Evolutionary conservation across 805 yeast genomes (phyloP), one percentile per base, ranked within the genome.

Genomic region (Brettanomyces sp.): DNA sequence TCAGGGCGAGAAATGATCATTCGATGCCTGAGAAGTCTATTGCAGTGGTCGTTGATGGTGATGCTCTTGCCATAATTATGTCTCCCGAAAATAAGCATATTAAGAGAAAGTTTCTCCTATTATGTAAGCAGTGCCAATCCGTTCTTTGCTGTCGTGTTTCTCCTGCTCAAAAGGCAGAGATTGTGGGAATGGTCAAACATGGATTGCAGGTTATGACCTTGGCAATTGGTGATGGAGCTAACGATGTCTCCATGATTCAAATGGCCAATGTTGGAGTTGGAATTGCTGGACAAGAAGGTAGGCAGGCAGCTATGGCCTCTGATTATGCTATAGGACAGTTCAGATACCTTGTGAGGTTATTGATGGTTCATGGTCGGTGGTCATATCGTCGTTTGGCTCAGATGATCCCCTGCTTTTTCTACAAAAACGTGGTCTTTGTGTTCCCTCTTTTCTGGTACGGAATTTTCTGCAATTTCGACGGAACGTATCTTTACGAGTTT

Each of bases 191-290:
- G 67, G 89, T 85, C 25, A 82, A 82, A 58, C 67, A 71, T 30
- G 72, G 73, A 7, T 70, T 85, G 53, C 73, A 74, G 43, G 93
- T 85, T 33, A 82, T 83, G 79, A 83, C 93, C 0, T 69, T 85
- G 47, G 87, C 91, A 0, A 79, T 85, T 59, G 95, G 95, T 32
- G 95, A 85, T 59, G 95, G 95, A 51, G 86, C 93, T 24, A 85
- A 85, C 57, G 95, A 85, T 61, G 93, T 85, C 43, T 85, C 93
- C 7, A 85, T 85, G 95, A 85, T 85, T 51, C 91, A 84, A 57
- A 84, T 86, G 33, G 91, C 95, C 4, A 82, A 85, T 59, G 79
- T 85, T 33, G 95, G 95, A 47, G 82, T 85, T 36, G 95, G 95
- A 52, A 84, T 85, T 56, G 91, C 89, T 5, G 95, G 95, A 52